phyloP scores from a whole-genome alignment of 768 basidiomycete species.

The Strobilomyces echinocephalus region DNA sequence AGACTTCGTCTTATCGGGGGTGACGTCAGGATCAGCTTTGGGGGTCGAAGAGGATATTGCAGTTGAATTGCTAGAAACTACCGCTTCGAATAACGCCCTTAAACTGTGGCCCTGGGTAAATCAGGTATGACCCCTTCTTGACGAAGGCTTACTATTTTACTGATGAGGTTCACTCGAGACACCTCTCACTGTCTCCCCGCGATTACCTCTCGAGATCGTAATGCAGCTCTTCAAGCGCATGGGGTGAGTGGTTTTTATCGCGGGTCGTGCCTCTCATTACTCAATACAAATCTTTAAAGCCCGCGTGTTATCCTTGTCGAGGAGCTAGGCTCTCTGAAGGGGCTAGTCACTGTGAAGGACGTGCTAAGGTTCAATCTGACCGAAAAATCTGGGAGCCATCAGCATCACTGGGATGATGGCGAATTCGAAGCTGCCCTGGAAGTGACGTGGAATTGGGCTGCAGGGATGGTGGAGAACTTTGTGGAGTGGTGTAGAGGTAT shows the following conservation, averaged over 20 bases:
- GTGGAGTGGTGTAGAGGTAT: conserved; percentile 24
- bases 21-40: conserved; percentile 44
- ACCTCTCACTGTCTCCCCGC: conserved; percentile 87
- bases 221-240: conserved; percentile 97
- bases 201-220: conserved; percentile 90
- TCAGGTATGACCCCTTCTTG: conserved; percentile 49
- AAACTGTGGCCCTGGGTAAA: conserved; percentile 92
- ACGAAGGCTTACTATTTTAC: not conserved
- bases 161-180: conserved; percentile 49
- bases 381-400: conserved; percentile 47
- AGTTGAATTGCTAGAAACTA: conserved; percentile 58
- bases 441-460: conserved; percentile 55
- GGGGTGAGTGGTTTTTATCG: conserved; percentile 61
- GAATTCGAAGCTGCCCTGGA: conserved; percentile 63
- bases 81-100: conserved; percentile 51
- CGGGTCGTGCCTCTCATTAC: not conserved
- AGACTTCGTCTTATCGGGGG: conserved; percentile 41
- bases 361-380: conserved; percentile 79
- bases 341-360: conserved; percentile 94
- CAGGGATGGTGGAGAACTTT: conserved; percentile 32
- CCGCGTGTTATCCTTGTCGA: conserved; percentile 96
- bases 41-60: conserved; percentile 67
- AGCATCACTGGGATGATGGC: conserved; percentile 54
- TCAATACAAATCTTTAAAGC: conserved; percentile 36
- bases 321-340: conserved; percentile 73